Evolutionary conservation across 257 asterid genomes (phyloP), one percentile per base, ranked within the genome.

Genomic region (Nicotiana attenuata): DNA sequence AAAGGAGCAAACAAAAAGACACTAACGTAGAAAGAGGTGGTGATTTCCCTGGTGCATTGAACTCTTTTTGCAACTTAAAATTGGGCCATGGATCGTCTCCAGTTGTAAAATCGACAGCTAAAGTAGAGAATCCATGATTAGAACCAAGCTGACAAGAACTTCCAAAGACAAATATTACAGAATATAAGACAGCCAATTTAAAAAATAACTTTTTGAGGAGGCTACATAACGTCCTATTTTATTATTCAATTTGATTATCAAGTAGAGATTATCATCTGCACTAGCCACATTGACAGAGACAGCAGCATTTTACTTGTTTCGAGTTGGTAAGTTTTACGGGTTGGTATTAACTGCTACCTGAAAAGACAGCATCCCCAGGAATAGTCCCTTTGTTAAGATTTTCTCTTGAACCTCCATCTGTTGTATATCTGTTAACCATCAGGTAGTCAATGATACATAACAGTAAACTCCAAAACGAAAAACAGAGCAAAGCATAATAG

Each of bases 381-480:
- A 96, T 90, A 57, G 97, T 92, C 89, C 99, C 99, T 85, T 96
- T 96, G 87, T 88, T 86, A 24, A 96, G 97, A 83, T 81, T 89
- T 86, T 88, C 97, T 84, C 96, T 89, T 71, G 92, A 79, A 76
- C 97, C 99, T 65, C 98, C 99, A 87, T 96, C 98, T 56, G 99
- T 96, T 5, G 98, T 96, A 76, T 94, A 96, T 92, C 99, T 96
- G 90, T 82, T 89, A 84, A 77, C 82, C 85, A 81, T 71, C 68
- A 68, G 45, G 78, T 16, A 75, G 61, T 56, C 71, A 75, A 82
- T 83, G 33, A 83, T 35, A 75, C 31, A 75, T 22, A 56, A 78
- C 19, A 47, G 66, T 63, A 26, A 3, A 73, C 22, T 45, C 79
- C 61, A 47, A 35, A 45, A 47, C 7, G 50, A 73, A 73, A 73